phyloP scores from a whole-genome alignment of 2,329 filamentous ascomycete species.

The Verruconis gallopava region DNA sequence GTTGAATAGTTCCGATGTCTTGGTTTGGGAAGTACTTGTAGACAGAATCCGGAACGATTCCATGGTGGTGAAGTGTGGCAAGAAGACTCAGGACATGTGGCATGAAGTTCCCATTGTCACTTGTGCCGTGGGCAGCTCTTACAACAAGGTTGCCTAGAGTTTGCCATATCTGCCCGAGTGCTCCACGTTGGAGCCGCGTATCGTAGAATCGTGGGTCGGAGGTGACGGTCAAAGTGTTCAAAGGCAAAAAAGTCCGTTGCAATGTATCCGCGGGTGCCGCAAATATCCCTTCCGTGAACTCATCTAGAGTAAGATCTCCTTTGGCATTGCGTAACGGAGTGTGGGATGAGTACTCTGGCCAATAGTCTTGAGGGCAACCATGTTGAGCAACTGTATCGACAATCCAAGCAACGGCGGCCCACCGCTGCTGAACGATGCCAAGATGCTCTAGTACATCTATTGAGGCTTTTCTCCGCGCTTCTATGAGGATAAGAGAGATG shows the following conservation, averaged over 20 bases:
- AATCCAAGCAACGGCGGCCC: constrained; percentile 33
- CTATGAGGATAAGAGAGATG: neutral
- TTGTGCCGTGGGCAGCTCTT: constrained; percentile 15
- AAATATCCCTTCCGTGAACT: neutral
- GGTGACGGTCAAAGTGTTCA: neutral
- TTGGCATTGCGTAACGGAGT: neutral
- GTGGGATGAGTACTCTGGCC: neutral
- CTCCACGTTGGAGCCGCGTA: constrained; percentile 19
- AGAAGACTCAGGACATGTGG: constrained; percentile 34
- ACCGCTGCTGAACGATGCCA: constrained; percentile 27
- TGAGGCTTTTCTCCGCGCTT: constrained; percentile 12
- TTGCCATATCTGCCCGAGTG: constrained; percentile 33
- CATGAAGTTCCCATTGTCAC: constrained; percentile 21
- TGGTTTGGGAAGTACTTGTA: constrained; percentile 26
- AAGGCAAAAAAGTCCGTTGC: neutral
- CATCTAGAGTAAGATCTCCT: neutral
- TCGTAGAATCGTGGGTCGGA: constrained; percentile 8
- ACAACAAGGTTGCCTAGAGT: constrained; percentile 34
- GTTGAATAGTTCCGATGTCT: constrained; percentile 27
- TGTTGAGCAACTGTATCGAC: constrained; percentile 12
- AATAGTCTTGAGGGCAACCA: neutral
- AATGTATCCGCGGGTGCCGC: neutral
- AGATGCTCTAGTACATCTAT: constrained; percentile 29
- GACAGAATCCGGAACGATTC: constrained; percentile 33
- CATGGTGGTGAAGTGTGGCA: constrained; percentile 33